Conservation (phyloP, 768 basidiomycete genomes). For the Krasilnikovozyma curviuscula region DNA sequence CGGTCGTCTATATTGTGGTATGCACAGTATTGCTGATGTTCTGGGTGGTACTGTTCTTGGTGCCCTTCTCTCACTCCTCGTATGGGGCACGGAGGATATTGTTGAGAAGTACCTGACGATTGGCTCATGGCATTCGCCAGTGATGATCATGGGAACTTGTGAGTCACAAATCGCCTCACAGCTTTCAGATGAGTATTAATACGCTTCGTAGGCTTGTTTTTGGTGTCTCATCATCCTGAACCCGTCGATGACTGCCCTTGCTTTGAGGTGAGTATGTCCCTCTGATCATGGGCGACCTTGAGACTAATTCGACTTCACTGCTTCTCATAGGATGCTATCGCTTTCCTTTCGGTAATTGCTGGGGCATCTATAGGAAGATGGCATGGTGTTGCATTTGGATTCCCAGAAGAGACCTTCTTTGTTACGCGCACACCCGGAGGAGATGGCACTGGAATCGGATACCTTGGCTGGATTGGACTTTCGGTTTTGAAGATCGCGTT, state of each 20-base stretch:
- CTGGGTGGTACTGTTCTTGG: conserved; percentile 17
- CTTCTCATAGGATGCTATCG: conserved; percentile 89
- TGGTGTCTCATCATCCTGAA: conserved; percentile 35
- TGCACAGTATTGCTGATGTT: conserved; percentile 50
- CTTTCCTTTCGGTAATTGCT: conserved; percentile 63
- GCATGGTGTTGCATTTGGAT: too few relatives aligned
- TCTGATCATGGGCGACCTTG: too few relatives aligned
- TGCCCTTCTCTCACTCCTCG: neutral
- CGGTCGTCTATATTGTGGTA: conserved; percentile 62
- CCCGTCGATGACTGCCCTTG: conserved; percentile 95
- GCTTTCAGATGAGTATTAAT: neutral
- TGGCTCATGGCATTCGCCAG: conserved; percentile 21
- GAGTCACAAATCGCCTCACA: conserved; percentile 3
- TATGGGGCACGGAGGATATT: conserved; percentile 19
- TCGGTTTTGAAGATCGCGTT: neutral
- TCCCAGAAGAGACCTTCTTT: too few relatives aligned
- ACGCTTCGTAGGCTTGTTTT: neutral
- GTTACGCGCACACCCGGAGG: too few relatives aligned
- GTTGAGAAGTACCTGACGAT: conserved; percentile 30
- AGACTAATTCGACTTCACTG: too few relatives aligned
- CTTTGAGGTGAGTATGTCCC: too few relatives aligned
- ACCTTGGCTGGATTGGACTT: neutral
- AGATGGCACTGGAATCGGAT: too few relatives aligned
- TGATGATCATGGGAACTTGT: too few relatives aligned
- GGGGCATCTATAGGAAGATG: conserved; percentile 56